Evolutionary conservation across 345 rosid genomes (phyloP).

Genomic region (Rhodomyrtus tomentosa): DNA sequence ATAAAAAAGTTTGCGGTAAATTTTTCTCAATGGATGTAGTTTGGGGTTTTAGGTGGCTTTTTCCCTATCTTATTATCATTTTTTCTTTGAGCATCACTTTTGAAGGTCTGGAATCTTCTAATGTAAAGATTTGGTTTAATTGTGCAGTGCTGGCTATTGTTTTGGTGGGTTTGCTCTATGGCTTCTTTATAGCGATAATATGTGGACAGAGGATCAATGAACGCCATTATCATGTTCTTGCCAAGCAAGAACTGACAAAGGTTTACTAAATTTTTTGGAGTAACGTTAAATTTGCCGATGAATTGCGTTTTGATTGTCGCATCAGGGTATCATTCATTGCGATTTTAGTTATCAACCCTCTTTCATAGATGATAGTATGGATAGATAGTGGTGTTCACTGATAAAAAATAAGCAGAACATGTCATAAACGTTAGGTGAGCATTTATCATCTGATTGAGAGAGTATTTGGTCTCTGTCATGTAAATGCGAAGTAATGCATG

Average conservation of each 20-base stretch:
- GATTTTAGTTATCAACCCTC: background rate
- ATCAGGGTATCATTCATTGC: background rate
- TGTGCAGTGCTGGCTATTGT: conserved; percentile 81
- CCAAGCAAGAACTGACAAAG: conserved; percentile 98
- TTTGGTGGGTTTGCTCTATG: conserved; percentile 95
- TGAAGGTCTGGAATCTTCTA: background rate
- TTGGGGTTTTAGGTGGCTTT: too few species aligned
- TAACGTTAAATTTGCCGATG: background rate
- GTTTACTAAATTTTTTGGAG: conserved; percentile 14
- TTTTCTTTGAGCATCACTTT: background rate
- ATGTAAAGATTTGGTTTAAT: background rate
- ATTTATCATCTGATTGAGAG: background rate
- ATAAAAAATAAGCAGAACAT: background rate
- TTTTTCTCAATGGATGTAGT: too few species aligned
- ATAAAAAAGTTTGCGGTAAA: too few species aligned
- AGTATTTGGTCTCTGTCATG: background rate
- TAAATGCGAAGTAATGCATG: background rate
- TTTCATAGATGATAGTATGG: background rate
- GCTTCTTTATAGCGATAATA: conserved; percentile 95
- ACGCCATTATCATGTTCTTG: conserved; percentile 95
- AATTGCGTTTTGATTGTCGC: background rate
- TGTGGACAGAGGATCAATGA: conserved; percentile 98
- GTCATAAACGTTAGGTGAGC: background rate
- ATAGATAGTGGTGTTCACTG: background rate
- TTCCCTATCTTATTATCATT: background rate